Evolutionary conservation across 225 moss, liverwort and hornwort genomes (phyloP).

Genomic region (Marchantia polymorpha): DNA sequence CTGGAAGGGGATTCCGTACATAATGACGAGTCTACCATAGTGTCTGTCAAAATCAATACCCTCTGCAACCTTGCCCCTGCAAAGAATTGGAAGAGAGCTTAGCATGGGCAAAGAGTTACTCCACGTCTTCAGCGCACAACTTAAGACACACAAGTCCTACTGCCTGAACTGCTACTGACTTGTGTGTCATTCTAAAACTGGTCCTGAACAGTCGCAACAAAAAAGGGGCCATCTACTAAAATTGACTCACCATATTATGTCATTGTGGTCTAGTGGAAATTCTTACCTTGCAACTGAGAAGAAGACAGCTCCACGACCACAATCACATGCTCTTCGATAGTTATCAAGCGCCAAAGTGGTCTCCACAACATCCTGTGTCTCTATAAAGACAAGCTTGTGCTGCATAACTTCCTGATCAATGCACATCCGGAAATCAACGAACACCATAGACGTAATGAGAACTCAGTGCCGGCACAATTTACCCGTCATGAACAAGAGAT

Average conservation of each 20-base stretch:
- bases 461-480: background rate
- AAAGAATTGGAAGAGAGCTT: background rate
- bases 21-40: conserved; percentile 98
- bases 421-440: background rate
- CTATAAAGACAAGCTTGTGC: conserved; percentile 97
- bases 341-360: conserved; percentile 98
- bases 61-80: conserved; percentile 98
- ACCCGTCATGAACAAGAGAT: background rate
- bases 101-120: background rate
- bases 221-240: too few relatives aligned
- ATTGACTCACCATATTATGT: too few relatives aligned
- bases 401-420: conserved; percentile 88
- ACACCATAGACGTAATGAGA: background rate
- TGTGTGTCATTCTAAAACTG: too few relatives aligned
- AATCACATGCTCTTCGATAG: conserved; percentile 98
- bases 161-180: background rate
- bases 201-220: too few relatives aligned
- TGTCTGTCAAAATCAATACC: conserved; percentile 99
- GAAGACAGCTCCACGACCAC: conserved; percentile 98
- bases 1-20: conserved; percentile 98
- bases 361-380: conserved; percentile 99
- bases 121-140: background rate
- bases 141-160: background rate
- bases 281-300: conserved; percentile 93
- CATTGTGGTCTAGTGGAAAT: too few relatives aligned